Evolutionary conservation across 176 grass and related monocot species (phyloP), one percentile per base, ranked within the genome.

Genomic region (Eragrostis curvula): DNA sequence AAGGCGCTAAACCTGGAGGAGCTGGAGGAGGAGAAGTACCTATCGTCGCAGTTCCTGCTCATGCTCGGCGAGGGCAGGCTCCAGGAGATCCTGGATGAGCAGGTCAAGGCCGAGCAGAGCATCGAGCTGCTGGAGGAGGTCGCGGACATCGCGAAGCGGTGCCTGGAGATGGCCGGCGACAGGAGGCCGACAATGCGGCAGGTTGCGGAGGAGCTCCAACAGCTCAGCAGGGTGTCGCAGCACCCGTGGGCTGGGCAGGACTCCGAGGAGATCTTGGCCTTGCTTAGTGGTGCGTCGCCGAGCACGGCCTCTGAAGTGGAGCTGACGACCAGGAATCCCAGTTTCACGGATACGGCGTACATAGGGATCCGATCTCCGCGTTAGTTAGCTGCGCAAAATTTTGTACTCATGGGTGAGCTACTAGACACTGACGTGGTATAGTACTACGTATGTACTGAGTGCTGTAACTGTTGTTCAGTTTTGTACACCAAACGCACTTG

Each of bases 161-260:
- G 84, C 71, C 74, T 93, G 8, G 82, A 90, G 46, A 81, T 93
- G 70, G 24, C 68, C 21, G 27, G 87, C 20, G 84, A 85, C 30
- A 78, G 32, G 66, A 82, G 91, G 29, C 91, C 87, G 11, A 71
- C 81, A 0, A 90, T 93, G 91, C 75, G 80, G 9, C 71, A 90
- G 51, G 77, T 90, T 18, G 87, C 91, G 12, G 91, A 90, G 15
- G 64, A 70, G 61, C 80, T 93, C 8, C 64, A 39, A 28, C 81
- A 47, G 40, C 32, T 93, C 23, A 85, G 87, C 53, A 87, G 80
- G 64, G 2, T 84, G 3, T 27, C 85, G 8, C 73, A 75, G 28
- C 76, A 81, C 52, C 87, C 91, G 0, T 90, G 55, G 75, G 71
- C 14, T 0, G 51, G 29, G 1, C 71, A 58, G 40, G 62, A 17